Conservation (phyloP, 306 rosid genomes). For the Rosa chinensis region DNA sequence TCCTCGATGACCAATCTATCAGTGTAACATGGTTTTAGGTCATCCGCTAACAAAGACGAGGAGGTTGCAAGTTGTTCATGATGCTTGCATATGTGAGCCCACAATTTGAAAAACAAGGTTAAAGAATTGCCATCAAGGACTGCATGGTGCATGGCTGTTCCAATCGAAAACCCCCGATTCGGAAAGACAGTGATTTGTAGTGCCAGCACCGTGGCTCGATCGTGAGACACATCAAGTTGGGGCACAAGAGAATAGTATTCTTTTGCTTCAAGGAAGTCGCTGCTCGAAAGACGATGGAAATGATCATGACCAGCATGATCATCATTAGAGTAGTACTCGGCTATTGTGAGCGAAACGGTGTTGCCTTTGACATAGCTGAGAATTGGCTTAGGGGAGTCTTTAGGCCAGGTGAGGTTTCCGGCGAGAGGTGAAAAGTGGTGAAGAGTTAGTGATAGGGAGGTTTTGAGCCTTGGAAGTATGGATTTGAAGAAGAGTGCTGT, state of each 20-base stretch:
- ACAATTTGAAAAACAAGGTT: conserved; percentile 35
- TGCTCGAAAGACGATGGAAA: conserved; percentile 20
- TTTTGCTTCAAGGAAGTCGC: background rate
- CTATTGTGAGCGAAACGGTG: conserved; percentile 24
- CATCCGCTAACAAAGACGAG: too few species aligned
- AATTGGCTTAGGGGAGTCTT: conserved; percentile 24
- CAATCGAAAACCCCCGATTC: conserved; percentile 24
- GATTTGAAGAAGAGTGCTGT: too few species aligned
- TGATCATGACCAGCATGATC: background rate
- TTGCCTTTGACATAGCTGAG: conserved; percentile 32
- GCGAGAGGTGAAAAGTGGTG: conserved; percentile 44
- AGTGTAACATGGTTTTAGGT: background rate
- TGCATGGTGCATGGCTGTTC: conserved; percentile 24
- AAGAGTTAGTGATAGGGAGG: conserved; percentile 52
- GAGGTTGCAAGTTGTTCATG: background rate
- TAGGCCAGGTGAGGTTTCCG: conserved; percentile 45
- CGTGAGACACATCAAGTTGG: background rate
- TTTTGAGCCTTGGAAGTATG: conserved; percentile 25
- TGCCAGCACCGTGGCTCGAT: background rate
- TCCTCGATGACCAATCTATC: conserved; percentile 37
- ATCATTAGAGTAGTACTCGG: conserved; percentile 22
- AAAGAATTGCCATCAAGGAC: conserved; percentile 18
- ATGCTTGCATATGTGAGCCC: conserved; percentile 44
- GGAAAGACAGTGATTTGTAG: conserved; percentile 20
- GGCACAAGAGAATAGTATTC: conserved; percentile 1